phyloP scores from a whole-genome alignment of 768 basidiomycete species.

The Chalciporus piperatus region DNA sequence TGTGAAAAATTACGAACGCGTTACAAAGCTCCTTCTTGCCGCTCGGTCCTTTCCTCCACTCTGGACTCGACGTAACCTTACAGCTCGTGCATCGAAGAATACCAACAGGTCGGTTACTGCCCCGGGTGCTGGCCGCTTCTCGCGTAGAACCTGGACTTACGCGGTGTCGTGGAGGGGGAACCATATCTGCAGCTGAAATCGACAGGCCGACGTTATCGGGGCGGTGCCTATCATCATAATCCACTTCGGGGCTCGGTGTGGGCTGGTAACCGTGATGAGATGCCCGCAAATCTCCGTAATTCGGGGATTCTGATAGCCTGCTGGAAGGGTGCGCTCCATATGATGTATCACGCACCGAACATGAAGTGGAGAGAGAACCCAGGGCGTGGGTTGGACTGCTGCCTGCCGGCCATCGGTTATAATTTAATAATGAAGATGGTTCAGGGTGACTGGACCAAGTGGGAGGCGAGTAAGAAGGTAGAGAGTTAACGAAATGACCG shows the following conservation, averaged over 20 bases:
- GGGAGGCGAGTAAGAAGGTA: conserved; percentile 28
- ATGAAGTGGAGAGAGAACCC: conserved; percentile 22
- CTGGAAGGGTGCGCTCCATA: conserved; percentile 30
- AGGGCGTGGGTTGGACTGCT: conserved; percentile 29
- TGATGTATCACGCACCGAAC: conserved; percentile 28
- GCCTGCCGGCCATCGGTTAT: conserved; percentile 29
- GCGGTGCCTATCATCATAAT: conserved; percentile 36
- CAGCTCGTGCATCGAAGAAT: conserved; percentile 76
- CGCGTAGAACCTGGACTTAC: conserved; percentile 50
- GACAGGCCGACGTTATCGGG: conserved; percentile 30
- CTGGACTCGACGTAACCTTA: conserved; percentile 77
- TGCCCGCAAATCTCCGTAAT: conserved; percentile 26
- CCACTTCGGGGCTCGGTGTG: conserved; percentile 36
- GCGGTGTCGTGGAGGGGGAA: conserved; percentile 56
- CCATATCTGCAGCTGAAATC: conserved; percentile 39
- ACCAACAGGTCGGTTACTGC: conserved; percentile 66
- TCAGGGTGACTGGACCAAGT: conserved; percentile 28
- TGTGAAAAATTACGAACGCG: conserved; percentile 58
- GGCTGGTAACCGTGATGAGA: conserved; percentile 38
- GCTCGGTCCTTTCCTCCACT: conserved; percentile 90
- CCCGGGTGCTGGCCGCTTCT: conserved; percentile 43
- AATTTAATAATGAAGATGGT: conserved; percentile 28
- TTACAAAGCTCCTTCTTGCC: conserved; percentile 92
- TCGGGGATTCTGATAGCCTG: conserved; percentile 39
- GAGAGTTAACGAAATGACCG: conserved; percentile 20